phyloP scores from a whole-genome alignment of 179 eudicot species.

The Beta lomatogona region DNA sequence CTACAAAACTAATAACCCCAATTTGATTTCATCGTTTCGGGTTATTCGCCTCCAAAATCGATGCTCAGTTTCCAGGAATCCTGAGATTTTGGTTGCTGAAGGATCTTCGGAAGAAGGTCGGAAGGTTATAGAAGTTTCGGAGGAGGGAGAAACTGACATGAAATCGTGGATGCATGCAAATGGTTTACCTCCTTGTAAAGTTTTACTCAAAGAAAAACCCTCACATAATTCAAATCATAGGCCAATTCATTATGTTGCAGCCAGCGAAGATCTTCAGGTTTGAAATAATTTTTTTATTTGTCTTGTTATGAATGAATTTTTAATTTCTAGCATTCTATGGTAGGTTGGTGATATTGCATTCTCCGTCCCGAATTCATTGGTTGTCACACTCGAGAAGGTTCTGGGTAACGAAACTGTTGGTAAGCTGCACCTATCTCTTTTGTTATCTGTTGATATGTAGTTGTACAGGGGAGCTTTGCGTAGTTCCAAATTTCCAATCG shows the following conservation, averaged over 20 bases:
- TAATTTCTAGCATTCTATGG: conserved; percentile 7
- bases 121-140: neutral
- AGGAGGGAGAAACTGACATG: conserved; percentile 42
- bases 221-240: conserved; percentile 51
- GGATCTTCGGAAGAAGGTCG: conserved; percentile 5
- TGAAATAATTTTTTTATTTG: too few species aligned
- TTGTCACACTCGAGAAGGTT: conserved; percentile 94
- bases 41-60: neutral
- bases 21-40: neutral
- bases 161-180: conserved; percentile 87
- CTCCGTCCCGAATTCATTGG: conserved; percentile 81
- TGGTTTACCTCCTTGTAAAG: conserved; percentile 81
- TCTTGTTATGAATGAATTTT: neutral
- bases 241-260: conserved; percentile 91
- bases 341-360: conserved; percentile 93
- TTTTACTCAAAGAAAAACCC: conserved; percentile 60
- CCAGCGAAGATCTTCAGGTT: conserved; percentile 83
- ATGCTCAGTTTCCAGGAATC: neutral
- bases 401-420: conserved; percentile 92
- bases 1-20: neutral
- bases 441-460: neutral
- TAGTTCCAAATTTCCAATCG: too few species aligned
- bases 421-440: conserved; percentile 33
- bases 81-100: conserved; percentile 10
- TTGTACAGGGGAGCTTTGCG: too few species aligned